Evolutionary conservation across 208 protist species (phyloP), one percentile per base, ranked within the genome.

Genomic region (Phytomonas francai): DNA sequence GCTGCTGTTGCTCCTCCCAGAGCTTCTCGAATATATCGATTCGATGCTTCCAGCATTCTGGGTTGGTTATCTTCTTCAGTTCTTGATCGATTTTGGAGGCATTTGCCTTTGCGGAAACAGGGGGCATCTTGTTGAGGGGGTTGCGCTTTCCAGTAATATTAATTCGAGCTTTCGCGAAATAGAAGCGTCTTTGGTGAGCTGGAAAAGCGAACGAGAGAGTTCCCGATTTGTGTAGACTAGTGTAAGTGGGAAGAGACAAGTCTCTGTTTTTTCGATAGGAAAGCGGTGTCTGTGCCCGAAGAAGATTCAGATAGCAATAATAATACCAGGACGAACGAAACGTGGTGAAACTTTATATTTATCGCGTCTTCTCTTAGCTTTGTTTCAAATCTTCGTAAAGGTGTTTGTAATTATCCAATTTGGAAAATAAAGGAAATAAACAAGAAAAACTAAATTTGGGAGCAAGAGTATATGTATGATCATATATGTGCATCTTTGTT

Each of bases 1-100:
- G 71, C 25, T 67, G 73, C 77, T 92, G 74, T 72, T 97, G 89
- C 65, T 86, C 75, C 51, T 82, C 65, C 67, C 75, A 95, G 25
- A 94, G 80, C 33, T 77, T 60, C 33, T 96, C 91, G 61, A 96
- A 96, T 49, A 92, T 68, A 12, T 73, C 82, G 58, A 86, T 63
- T 30, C 90, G 85, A 29, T 77, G 58, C 68, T 78, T 63, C 90
- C 90, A 96, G 77, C 88, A 91, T 5, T 66, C 61, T 0, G 90
- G 90, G 69, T 83, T 45, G 33, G 75, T 31, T 56, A 96, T 57
- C 31, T 76, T 74, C 31, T 85, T 86, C 60, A 92, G 70, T 60
- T 91, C 80, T 61, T 91, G 83, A 16, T 71, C 66, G 31, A 74
- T 63, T 39, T 62, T 68, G 49, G 65, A 27, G 25, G 79, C 68